Base-by-base conservation (phyloP, 2,329 filamentous ascomycete species). In the Gremmenia infestans region DNA sequence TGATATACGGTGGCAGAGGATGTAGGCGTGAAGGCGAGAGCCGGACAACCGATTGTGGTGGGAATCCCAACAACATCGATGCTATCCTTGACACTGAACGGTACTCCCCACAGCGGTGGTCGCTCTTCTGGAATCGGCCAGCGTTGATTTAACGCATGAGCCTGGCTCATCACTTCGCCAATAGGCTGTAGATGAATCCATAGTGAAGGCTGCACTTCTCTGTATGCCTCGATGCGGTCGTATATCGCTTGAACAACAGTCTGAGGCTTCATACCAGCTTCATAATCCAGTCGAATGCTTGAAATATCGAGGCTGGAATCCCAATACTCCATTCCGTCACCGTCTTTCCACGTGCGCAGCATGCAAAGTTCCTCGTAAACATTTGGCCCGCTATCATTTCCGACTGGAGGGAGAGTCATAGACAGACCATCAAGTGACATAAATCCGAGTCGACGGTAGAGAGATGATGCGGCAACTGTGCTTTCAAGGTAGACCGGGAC, bases 71-170 rank as follows among this genome's bases (percentile, higher is more conserved):
- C 71, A 52, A 79, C 66, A 60, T 80, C 73, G 52, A 80, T 76
- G 48, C 70, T 77, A 60, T 80, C 77, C 62, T 79, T 79, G 50
- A 79, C 72, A 15, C 72, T 76, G 58, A 80, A 80, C 1, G 77
- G 77, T 4, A 80, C 65, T 39, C 78, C 78, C 61, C 77, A 80
- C 3, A 80, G 67, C 8, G 74, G 74, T 12, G 79, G 78, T 50
- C 77, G 74, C 2, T 73, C 65, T 25, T 69, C 70, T 7, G 48
- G 37, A 53, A 72, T 65, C 47, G 69, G 67, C 63, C 75, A 80
- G 19, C 68, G 71, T 15, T 65, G 65, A n/a, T 69, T 64, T 2
- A 81, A 68, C 8, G 71, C 66, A 50, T 72, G 69, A 4, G 76
- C 77, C 5, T 71, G 72, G 40, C 69, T 65, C 5, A 79, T 61